Conservation (phyloP, 2,329 filamentous ascomycete genomes). For the Drechslera avenae region DNA sequence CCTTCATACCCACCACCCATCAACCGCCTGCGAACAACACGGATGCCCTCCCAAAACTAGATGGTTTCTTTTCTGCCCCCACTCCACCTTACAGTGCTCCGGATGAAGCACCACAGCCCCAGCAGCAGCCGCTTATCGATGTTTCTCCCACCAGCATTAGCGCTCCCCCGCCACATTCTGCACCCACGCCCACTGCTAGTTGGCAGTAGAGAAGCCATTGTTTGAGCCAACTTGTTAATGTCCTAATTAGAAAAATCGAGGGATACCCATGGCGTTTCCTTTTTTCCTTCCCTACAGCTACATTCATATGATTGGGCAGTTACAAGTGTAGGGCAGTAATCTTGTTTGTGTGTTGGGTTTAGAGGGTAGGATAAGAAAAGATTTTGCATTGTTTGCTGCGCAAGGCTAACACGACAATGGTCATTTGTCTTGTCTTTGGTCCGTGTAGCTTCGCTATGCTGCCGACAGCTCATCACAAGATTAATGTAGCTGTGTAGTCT, state of each 20-base stretch:
- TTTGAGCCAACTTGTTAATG: no score
- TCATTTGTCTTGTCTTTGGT: no score
- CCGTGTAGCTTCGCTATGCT: no score
- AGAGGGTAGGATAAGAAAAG: no score
- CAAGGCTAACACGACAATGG: no score
- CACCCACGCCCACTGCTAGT: conserved; percentile 2
- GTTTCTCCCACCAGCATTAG: background rate
- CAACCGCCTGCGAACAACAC: conserved; percentile 5
- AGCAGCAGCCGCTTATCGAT: background rate
- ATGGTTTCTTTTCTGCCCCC: conserved; percentile 26
- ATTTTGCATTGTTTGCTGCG: no score
- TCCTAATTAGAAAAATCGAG: conserved; percentile 1
- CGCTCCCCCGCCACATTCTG: background rate
- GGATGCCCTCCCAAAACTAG: conserved; percentile 14
- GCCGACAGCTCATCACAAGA: no score
- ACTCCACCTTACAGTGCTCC: conserved; percentile 30
- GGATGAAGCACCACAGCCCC: conserved; percentile 18
- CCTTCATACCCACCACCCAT: conserved; percentile 2
- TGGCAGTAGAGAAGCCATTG: conserved; percentile 23
- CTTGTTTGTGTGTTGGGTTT: no score
- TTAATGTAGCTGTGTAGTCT: no score
- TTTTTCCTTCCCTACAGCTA: background rate
- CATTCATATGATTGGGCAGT: background rate
- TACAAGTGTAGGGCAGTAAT: background rate
- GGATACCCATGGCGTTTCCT: conserved; percentile 14